Conservation (phyloP, 208 protist genomes). For the Naegleria lovaniensis region DNA sequence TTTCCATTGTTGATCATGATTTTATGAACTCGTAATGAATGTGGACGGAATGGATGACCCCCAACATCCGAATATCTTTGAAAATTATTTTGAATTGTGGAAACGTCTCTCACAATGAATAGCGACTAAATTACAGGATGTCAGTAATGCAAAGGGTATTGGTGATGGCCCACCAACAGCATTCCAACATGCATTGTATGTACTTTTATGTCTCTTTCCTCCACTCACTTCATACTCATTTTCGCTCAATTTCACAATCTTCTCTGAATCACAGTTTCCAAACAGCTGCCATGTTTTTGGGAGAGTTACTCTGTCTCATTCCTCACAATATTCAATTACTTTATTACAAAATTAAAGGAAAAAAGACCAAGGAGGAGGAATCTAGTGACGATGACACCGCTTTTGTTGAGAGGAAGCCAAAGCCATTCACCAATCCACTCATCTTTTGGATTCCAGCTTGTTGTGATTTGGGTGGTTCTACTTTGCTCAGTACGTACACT, state of each 20-base stretch:
- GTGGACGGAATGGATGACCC: neutral
- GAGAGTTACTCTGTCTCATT: slow-evolving; percentile 58
- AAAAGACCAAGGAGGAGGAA: slow-evolving; percentile 37
- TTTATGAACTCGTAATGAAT: too few species aligned
- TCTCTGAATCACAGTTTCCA: slow-evolving; percentile 42
- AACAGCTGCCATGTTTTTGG: slow-evolving; percentile 71
- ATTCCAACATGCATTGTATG: slow-evolving; percentile 27
- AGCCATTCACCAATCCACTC: neutral
- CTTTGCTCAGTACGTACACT: slow-evolving; percentile 32
- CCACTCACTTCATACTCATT: neutral
- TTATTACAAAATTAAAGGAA: slow-evolving; percentile 14
- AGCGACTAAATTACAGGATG: slow-evolving; percentile 12
- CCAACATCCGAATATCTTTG: neutral
- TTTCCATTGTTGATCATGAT: too few species aligned
- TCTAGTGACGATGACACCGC: slow-evolving; percentile 30
- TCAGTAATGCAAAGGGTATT: slow-evolving; percentile 6
- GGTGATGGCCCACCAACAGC: slow-evolving; percentile 25
- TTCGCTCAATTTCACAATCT: neutral
- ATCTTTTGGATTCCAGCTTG: slow-evolving; percentile 27
- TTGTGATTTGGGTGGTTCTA: slow-evolving; percentile 33
- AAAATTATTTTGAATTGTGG: neutral
- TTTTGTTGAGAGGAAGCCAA: neutral
- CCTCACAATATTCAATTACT: slow-evolving; percentile 35
- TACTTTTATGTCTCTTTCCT: neutral
- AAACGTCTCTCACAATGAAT: neutral